These are phyloP conservation scores for Aspergillus wentii DNA, from an alignment of 495 filamentous ascomycete species.

Conservation along the genomic window DNA sequence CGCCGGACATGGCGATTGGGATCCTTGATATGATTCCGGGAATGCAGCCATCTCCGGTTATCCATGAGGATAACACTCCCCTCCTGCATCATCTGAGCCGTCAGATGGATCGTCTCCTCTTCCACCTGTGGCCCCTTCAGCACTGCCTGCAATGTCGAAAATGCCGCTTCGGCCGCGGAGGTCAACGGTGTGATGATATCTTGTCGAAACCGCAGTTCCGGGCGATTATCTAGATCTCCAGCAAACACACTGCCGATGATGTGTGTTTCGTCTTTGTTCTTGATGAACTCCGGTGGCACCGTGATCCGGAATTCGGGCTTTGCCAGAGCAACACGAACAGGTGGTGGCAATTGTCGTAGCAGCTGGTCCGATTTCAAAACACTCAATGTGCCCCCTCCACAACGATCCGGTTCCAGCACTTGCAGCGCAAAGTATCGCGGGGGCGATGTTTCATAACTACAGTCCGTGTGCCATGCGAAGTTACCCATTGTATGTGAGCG, in stretches of 20 bases:
- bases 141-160: slow-evolving; percentile 19
- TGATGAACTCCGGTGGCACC: slow-evolving; percentile 32
- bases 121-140: slow-evolving; percentile 2
- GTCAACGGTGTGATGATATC: slow-evolving; percentile 23
- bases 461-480: slow-evolving; percentile 41
- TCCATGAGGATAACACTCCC: slow-evolving; percentile 30
- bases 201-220: slow-evolving; percentile 23
- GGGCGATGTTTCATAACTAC: slow-evolving; percentile 30
- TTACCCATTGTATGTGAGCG: slow-evolving; percentile 28
- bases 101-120: slow-evolving; percentile 13
- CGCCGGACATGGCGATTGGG: slow-evolving; percentile 28
- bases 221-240: not conserved
- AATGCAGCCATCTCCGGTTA: slow-evolving; percentile 34
- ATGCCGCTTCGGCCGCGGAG: slow-evolving; percentile 12
- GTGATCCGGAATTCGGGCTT: too few relatives aligned
- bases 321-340: too few relatives aligned
- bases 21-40: slow-evolving; percentile 30
- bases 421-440: slow-evolving; percentile 37
- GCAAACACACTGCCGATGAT: slow-evolving; percentile 20
- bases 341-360: too few relatives aligned
- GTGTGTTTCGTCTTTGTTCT: slow-evolving; percentile 5
- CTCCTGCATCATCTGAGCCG: slow-evolving; percentile 13
- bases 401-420: slow-evolving; percentile 27
- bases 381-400: slow-evolving; percentile 35
- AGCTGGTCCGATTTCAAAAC: too few relatives aligned